Evolutionary conservation across 2,329 filamentous ascomycete genomes (phyloP).

Genomic region (Ilyonectria destructans): DNA sequence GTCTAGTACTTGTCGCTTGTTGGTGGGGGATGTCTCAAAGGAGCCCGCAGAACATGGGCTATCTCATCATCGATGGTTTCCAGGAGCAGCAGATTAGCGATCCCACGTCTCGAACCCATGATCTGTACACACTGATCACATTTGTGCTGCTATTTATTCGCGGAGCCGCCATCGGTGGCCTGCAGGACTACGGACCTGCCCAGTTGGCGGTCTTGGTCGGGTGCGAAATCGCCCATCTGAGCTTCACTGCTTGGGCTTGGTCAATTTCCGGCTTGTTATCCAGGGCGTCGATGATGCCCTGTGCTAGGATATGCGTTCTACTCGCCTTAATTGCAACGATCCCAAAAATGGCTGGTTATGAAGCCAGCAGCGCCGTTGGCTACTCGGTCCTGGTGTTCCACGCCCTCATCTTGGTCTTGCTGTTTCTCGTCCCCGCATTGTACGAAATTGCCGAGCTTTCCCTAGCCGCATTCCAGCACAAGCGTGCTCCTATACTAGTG

Average conservation of each 20-base stretch:
- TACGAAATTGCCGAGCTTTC: slow-evolving; percentile 32
- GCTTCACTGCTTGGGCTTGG: slow-evolving; percentile 67
- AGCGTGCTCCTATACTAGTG: neutral
- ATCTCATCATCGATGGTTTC: slow-evolving; percentile 64
- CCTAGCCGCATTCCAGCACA: neutral
- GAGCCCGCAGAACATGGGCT: slow-evolving; percentile 35
- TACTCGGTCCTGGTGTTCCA: slow-evolving; percentile 79
- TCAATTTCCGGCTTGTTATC: slow-evolving; percentile 62
- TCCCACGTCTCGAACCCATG: slow-evolving; percentile 61
- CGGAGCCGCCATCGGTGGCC: slow-evolving; percentile 32
- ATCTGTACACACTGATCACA: slow-evolving; percentile 56
- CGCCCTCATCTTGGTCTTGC: slow-evolving; percentile 63
- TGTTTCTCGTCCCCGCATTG: slow-evolving; percentile 41
- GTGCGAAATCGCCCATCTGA: slow-evolving; percentile 33
- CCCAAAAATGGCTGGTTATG: slow-evolving; percentile 74
- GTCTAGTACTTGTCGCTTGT: slow-evolving; percentile 44
- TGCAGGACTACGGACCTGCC: slow-evolving; percentile 23
- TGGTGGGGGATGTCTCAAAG: slow-evolving; percentile 50
- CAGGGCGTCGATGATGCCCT: slow-evolving; percentile 11
- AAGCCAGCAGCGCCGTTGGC: slow-evolving; percentile 78
- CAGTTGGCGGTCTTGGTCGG: slow-evolving; percentile 33
- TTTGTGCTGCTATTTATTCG: slow-evolving; percentile 38
- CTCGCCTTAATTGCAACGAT: slow-evolving; percentile 62
- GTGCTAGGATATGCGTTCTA: slow-evolving; percentile 31
- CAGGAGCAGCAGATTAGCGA: slow-evolving; percentile 76